Evolutionary conservation across 768 basidiomycete species (phyloP).

Genomic region (Tylopilus balloui): DNA sequence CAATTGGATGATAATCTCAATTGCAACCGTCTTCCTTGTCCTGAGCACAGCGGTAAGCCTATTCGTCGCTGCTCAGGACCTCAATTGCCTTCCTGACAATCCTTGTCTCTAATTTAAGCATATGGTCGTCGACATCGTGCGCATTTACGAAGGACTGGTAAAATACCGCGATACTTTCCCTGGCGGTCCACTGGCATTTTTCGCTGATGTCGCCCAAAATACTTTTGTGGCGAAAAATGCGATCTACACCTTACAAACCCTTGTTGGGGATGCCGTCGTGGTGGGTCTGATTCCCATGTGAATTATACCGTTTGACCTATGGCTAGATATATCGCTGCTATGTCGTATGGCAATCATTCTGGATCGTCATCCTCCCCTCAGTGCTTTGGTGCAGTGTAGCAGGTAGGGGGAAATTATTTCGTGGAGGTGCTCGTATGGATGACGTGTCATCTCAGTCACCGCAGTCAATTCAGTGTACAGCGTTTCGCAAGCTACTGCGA

Average conservation of each 20-base stretch:
- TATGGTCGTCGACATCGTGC: neutral
- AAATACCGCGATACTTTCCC: neutral
- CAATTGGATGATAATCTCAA: neutral
- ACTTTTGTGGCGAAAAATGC: neutral
- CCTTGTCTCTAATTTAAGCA: neutral
- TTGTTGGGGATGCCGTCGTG: neutral
- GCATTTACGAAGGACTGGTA: neutral
- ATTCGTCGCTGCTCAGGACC: too few relatives aligned
- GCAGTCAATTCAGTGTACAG: neutral
- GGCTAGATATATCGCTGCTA: neutral
- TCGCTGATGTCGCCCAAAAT: neutral
- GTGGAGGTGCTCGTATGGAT: too few relatives aligned
- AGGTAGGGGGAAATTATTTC: neutral
- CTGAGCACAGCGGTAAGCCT: neutral
- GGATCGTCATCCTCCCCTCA: neutral
- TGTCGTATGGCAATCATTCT: neutral
- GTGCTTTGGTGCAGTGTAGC: slow-evolving; percentile 1
- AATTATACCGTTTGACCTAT: neutral
- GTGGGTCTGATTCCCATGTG: neutral
- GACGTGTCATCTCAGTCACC: neutral
- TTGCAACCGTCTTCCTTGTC: neutral
- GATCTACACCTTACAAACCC: neutral
- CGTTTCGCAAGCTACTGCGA: neutral
- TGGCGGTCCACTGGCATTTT: neutral
- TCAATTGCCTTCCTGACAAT: too few relatives aligned